Conservation (phyloP, 495 filamentous ascomycete genomes). For the Penicillium parvum region DNA sequence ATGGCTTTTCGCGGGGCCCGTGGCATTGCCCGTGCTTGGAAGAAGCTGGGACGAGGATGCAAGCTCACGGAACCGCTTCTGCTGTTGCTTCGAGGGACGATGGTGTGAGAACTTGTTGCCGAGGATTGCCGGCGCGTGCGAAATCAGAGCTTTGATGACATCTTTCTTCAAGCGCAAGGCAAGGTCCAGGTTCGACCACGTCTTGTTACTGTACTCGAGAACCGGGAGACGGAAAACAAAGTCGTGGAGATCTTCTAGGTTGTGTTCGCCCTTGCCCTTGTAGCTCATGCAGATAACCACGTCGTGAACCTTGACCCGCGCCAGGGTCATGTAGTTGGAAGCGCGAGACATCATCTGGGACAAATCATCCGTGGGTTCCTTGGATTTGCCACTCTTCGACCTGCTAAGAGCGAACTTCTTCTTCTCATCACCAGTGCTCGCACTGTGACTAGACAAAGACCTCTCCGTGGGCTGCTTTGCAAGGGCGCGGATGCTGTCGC, state of each 20-base stretch:
- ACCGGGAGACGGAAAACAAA: constrained; percentile 95
- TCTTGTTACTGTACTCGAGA: constrained; percentile 96
- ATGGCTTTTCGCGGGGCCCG: constrained; percentile 26
- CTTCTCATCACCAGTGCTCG: constrained; percentile 51
- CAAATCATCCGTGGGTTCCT: constrained; percentile 76
- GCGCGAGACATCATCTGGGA: constrained; percentile 96
- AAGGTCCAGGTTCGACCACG: constrained; percentile 96
- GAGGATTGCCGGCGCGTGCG: constrained; percentile 92
- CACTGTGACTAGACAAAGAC: constrained; percentile 43
- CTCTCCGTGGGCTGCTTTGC: constrained; percentile 45
- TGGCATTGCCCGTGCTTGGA: constrained; percentile 46
- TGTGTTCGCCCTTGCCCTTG: constrained; percentile 92
- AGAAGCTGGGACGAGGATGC: constrained; percentile 52
- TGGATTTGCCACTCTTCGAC: constrained; percentile 46
- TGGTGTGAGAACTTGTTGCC: constrained; percentile 95
- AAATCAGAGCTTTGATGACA: constrained; percentile 88
- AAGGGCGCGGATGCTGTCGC: constrained; percentile 58
- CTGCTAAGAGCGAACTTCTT: constrained; percentile 55
- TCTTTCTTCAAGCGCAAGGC: constrained; percentile 89
- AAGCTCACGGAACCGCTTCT: constrained; percentile 74
- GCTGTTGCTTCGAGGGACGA: constrained; percentile 70
- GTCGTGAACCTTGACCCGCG: constrained; percentile 89
- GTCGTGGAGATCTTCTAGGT: constrained; percentile 92
- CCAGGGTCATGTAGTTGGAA: constrained; percentile 94
- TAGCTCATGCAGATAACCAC: constrained; percentile 95